Percentiles rank a stretch among this genome's conserved stretches.
These are phyloP conservation scores for Biscogniauxia sp. DNA, from an alignment of 2,329 filamentous ascomycete species.

Conservation along the genomic window DNA sequence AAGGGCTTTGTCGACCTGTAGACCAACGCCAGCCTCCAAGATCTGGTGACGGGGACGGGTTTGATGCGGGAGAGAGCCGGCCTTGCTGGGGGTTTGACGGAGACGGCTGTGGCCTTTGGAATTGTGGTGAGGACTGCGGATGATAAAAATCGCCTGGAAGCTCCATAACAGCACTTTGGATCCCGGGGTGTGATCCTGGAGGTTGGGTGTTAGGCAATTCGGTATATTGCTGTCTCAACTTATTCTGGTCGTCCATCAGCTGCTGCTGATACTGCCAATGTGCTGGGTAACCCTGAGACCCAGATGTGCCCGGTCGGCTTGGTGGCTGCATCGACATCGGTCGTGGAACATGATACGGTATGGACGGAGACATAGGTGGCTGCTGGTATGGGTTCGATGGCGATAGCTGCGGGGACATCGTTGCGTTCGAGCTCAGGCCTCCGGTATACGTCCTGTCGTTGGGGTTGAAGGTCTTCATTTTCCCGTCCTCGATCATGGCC, in stretches of 20 bases:
- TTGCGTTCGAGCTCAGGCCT: constrained; percentile 14
- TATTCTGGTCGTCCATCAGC: constrained; percentile 22
- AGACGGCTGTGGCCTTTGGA: constrained; percentile 32
- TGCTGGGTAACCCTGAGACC: constrained; percentile 27
- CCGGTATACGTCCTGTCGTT: constrained; percentile 33
- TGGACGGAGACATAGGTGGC: constrained; percentile 33
- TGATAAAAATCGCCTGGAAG: constrained; percentile 50
- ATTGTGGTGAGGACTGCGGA: constrained; percentile 30
- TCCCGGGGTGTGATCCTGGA: constrained; percentile 8
- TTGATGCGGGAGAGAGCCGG: constrained; percentile 30
- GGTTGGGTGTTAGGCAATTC: constrained; percentile 40
- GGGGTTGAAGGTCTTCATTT: constrained; percentile 57
- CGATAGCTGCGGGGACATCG: constrained; percentile 28
- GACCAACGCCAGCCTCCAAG: constrained; percentile 43
- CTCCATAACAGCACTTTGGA: constrained; percentile 33
- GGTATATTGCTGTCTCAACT: constrained; percentile 27
- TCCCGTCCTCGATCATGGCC: constrained; percentile 66
- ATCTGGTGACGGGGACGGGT: constrained; percentile 30
- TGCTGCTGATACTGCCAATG: constrained; percentile 28
- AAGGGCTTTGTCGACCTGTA: constrained; percentile 32
- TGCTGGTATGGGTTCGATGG: constrained; percentile 21
- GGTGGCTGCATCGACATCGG: constrained; percentile 34
- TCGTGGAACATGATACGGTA: constrained; percentile 42
- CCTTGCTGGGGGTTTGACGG: constrained; percentile 25
- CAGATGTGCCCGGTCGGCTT: constrained; percentile 33